A percentile compares a stretch with the other conserved stretches of the same genome.
Evolutionary conservation across 345 rosid genomes (phyloP).

Genomic region (Sisymbrium irio): DNA sequence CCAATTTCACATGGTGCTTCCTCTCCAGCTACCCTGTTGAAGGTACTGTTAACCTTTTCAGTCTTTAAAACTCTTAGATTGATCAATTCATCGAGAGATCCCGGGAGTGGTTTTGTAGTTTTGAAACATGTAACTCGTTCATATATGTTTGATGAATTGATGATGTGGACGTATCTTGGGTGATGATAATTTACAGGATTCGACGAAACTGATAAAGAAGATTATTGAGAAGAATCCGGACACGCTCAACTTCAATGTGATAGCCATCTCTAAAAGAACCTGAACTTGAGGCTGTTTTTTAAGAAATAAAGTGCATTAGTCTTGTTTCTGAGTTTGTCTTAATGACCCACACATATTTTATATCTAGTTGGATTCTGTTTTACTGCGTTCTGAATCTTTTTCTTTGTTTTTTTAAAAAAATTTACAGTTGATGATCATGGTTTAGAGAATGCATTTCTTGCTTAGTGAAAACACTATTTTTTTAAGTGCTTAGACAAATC

Average conservation of each 20-base stretch:
- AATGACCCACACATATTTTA: background rate
- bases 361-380: constrained; percentile 5
- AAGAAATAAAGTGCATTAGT: background rate
- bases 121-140: background rate
- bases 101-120: background rate
- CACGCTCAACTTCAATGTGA: constrained; percentile 80
- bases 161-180: background rate
- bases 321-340: constrained; percentile 14
- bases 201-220: constrained; percentile 61
- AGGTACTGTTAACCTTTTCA: constrained; percentile 42
- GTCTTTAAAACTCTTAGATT: background rate
- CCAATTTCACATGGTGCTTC: constrained; percentile 79
- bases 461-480: background rate
- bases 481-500: too few relatives aligned
- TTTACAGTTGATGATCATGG: background rate
- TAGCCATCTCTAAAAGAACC: constrained; percentile 55
- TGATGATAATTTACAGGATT: constrained; percentile 51
- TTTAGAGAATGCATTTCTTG: background rate
- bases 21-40: constrained; percentile 60
- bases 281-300: constrained; percentile 12
- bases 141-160: background rate
- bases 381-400: constrained; percentile 5
- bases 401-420: background rate
- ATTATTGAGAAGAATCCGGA: constrained; percentile 80
- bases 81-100: background rate